These are phyloP conservation scores for Cystoderma amianthinum DNA, from an alignment of 768 basidiomycete species.

Conservation along the genomic window DNA sequence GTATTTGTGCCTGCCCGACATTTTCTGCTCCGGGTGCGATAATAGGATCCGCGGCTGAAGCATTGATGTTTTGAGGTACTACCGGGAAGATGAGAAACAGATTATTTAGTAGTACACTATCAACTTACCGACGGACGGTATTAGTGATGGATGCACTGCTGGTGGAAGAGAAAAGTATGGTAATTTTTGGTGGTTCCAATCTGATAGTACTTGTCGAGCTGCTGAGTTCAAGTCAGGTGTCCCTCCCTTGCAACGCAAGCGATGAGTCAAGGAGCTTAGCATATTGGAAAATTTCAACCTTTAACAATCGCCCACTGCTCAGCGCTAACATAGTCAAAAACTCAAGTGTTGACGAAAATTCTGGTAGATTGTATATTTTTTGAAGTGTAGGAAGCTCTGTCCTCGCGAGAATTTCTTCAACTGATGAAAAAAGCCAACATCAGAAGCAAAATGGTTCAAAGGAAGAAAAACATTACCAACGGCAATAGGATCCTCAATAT, in stretches of 20 bases:
- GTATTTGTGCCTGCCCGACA: constrained; percentile 76
- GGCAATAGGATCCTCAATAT: constrained; percentile 83
- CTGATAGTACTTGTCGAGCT: constrained; percentile 74
- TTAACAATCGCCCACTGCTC: constrained; percentile 74
- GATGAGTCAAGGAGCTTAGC: not conserved
- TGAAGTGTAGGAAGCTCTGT: constrained; percentile 67
- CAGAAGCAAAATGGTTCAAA: constrained; percentile 10
- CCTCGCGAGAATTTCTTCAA: constrained; percentile 78
- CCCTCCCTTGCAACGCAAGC: constrained; percentile 60
- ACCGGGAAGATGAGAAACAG: not conserved
- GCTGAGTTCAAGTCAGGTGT: constrained; percentile 82
- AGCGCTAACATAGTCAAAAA: constrained; percentile 90
- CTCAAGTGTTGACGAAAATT: constrained; percentile 64
- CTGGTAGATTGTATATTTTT: constrained; percentile 82
- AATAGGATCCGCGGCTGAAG: constrained; percentile 17
- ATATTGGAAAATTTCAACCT: constrained; percentile 35
- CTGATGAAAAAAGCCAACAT: constrained; percentile 62
- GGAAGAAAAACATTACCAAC: constrained; percentile 53
- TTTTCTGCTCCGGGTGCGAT: constrained; percentile 72
- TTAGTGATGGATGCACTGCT: constrained; percentile 64
- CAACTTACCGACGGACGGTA: constrained; percentile 43
- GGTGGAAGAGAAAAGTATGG: constrained; percentile 85
- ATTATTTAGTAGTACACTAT: not conserved
- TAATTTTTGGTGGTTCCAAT: constrained; percentile 97
- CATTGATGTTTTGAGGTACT: constrained; percentile 8